A percentile compares a stretch with the other conserved stretches of the same genome.
Conservation (phyloP, 192 early-diverging fungal genomes). For the Coemansia sp. region DNA sequence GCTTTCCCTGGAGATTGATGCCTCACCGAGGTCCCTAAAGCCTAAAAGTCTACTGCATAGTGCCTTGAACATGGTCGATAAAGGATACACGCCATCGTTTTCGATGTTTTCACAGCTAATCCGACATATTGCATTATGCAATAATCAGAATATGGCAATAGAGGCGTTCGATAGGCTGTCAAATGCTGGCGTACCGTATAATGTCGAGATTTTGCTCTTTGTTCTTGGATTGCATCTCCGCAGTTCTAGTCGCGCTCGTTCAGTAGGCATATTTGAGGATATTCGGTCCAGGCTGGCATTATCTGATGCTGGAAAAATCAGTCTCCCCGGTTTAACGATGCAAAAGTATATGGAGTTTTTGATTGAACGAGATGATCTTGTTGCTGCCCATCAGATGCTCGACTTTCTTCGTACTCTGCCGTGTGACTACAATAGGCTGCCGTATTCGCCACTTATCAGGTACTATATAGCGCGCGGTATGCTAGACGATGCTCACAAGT, state of each 20-base stretch:
- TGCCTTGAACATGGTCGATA: constrained; percentile 11
- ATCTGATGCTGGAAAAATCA: constrained; percentile 15
- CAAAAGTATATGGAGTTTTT: constrained; percentile 6
- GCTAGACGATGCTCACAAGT: constrained; percentile 12
- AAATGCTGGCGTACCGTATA: constrained; percentile 20
- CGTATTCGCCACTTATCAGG: constrained; percentile 34
- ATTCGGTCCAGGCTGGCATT: constrained; percentile 12
- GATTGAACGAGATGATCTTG: constrained; percentile 24
- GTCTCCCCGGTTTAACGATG: constrained; percentile 3
- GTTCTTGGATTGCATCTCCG: constrained; percentile 14
- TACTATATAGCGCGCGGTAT: constrained; percentile 30
- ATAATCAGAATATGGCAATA: constrained; percentile 19
- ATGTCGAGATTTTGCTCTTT: constrained; percentile 13
- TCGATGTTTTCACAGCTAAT: constrained; percentile 9
- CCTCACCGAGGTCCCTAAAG: neutral
- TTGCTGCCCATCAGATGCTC: constrained; percentile 20
- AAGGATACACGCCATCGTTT: constrained; percentile 34
- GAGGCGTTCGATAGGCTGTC: constrained; percentile 15
- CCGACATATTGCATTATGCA: constrained; percentile 14
- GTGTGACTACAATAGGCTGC: constrained; percentile 13
- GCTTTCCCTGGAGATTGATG: constrained; percentile 19
- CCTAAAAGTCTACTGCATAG: constrained; percentile 9
- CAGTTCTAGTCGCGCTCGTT: neutral
- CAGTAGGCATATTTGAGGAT: constrained; percentile 20
- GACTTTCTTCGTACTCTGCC: constrained; percentile 28